A percentile compares a stretch with the other conserved stretches of the same genome.
Conservation (phyloP, 768 basidiomycete genomes). For the Tremella fuciformis region DNA sequence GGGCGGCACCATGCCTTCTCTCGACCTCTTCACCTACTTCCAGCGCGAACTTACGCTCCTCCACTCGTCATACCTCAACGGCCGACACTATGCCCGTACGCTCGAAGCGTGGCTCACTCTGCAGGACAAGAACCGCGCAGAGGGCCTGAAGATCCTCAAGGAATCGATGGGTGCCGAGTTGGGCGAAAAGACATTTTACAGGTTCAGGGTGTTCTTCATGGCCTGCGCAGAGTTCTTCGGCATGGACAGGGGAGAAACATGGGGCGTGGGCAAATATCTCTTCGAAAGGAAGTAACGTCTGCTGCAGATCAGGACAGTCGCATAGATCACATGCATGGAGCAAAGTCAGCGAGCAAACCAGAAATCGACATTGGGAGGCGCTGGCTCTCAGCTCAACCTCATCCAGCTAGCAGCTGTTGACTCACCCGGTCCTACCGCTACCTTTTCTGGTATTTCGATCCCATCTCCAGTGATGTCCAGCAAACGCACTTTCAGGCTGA, state of each 20-base stretch:
- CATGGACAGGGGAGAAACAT: conserved; percentile 63
- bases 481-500: conserved; percentile 41
- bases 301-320: too few relatives aligned
- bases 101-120: conserved; percentile 65
- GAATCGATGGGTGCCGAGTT: conserved; percentile 58
- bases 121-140: conserved; percentile 60
- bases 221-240: conserved; percentile 69
- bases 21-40: conserved; percentile 58
- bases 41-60: conserved; percentile 63
- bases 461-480: conserved; percentile 46
- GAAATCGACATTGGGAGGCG: conserved; percentile 42
- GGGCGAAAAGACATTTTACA: conserved; percentile 63
- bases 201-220: conserved; percentile 70
- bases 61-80: conserved; percentile 64
- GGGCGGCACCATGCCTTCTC: conserved; percentile 70
- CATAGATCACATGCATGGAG: not conserved
- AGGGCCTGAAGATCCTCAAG: conserved; percentile 58
- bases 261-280: conserved; percentile 51
- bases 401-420: not conserved
- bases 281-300: conserved; percentile 29
- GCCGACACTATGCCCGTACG: conserved; percentile 64
- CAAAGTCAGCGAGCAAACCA: conserved; percentile 37
- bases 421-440: conserved; percentile 33
- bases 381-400: conserved; percentile 11
- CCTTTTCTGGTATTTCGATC: conserved; percentile 41